Percentiles rank a stretch among this genome's conserved stretches.
phyloP scores from a whole-genome alignment of 192 early-diverging fungal genomes.

The Mortierella alpina region DNA sequence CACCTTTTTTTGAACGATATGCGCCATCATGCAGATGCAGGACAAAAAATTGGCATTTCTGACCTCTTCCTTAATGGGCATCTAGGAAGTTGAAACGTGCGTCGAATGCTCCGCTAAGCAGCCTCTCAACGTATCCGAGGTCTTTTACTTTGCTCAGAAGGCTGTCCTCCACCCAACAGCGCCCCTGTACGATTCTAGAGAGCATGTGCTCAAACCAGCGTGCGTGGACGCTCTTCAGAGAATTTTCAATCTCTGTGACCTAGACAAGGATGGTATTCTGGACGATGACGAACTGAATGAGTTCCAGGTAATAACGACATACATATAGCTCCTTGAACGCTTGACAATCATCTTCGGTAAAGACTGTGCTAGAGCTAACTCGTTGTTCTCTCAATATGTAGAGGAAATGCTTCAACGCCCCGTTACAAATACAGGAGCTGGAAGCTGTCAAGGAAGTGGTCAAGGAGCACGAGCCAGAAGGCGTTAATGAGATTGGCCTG shows the following conservation, averaged over 20 bases:
- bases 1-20: neutral
- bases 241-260: constrained; percentile 96
- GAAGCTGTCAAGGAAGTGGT: constrained; percentile 98
- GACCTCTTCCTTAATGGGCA: neutral
- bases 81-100: constrained; percentile 96
- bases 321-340: neutral
- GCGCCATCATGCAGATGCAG: neutral
- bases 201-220: constrained; percentile 89
- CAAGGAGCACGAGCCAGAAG: constrained; percentile 85
- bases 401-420: constrained; percentile 96
- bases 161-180: constrained; percentile 97
- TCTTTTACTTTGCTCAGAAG: constrained; percentile 99
- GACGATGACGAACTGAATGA: constrained; percentile 97
- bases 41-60: neutral
- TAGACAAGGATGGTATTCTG: constrained; percentile 91
- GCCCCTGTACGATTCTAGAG: constrained; percentile 94
- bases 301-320: constrained; percentile 78
- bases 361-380: neutral
- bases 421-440: constrained; percentile 94
- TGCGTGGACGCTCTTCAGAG: constrained; percentile 92
- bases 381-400: constrained; percentile 34
- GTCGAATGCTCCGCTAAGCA: constrained; percentile 99
- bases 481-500: constrained; percentile 86
- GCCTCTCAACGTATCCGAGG: constrained; percentile 94
- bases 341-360: no score